phyloP scores from a whole-genome alignment of 768 basidiomycete species.

The Boletus subparvulus region DNA sequence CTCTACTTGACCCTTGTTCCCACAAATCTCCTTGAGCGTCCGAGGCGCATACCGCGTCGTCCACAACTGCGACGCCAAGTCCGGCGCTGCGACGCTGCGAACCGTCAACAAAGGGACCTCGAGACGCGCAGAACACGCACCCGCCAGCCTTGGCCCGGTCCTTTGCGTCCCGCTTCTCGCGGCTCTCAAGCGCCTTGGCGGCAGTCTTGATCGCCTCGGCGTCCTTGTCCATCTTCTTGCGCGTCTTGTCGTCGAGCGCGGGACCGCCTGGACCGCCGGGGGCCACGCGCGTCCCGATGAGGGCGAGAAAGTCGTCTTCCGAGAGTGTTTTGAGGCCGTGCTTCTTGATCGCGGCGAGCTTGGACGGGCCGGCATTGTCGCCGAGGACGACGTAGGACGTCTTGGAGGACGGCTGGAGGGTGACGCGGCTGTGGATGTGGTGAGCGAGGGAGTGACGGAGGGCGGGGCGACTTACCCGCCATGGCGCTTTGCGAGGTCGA shows the following conservation, averaged over 20 bases:
- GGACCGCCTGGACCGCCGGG: constrained; percentile 35
- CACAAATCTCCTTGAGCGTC: constrained; percentile 85
- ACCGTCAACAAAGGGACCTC: too few species aligned
- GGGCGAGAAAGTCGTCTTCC: constrained; percentile 84
- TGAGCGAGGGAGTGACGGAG: neutral
- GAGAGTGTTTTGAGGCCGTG: constrained; percentile 70
- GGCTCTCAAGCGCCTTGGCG: constrained; percentile 76
- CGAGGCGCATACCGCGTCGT: constrained; percentile 94
- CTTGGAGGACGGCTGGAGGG: constrained; percentile 82
- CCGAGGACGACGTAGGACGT: constrained; percentile 91
- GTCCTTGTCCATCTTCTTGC: constrained; percentile 81
- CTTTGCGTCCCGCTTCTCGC: constrained; percentile 57
- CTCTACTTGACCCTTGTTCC: constrained; percentile 91
- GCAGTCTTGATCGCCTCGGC: constrained; percentile 67
- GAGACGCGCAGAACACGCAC: constrained; percentile 1
- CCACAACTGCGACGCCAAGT: constrained; percentile 77
- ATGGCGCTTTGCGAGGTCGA: constrained; percentile 87
- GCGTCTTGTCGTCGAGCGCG: constrained; percentile 71
- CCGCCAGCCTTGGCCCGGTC: constrained; percentile 20
- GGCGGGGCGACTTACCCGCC: constrained; percentile 65
- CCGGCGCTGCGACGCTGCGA: constrained; percentile 32
- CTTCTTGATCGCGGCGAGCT: constrained; percentile 85
- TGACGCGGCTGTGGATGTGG: constrained; percentile 65
- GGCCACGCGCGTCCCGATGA: constrained; percentile 74
- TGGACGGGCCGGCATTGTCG: constrained; percentile 81